A percentile compares a stretch with the other conserved stretches of the same genome.
These are phyloP conservation scores for Penicillium sp. DNA, from an alignment of 2,329 filamentous ascomycete species.

Conservation along the genomic window DNA sequence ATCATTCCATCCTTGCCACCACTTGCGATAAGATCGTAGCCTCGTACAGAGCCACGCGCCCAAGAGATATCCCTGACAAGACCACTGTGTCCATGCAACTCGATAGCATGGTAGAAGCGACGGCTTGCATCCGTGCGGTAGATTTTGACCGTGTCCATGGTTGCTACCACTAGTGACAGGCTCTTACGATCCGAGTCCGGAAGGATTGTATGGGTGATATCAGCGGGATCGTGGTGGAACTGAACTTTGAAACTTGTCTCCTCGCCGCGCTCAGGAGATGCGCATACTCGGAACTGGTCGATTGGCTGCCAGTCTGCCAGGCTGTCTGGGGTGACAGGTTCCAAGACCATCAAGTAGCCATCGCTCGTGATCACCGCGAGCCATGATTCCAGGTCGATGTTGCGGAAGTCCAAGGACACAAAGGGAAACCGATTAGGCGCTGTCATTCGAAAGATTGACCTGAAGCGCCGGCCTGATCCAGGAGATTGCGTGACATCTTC, in stretches of 20 bases:
- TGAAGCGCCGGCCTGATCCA: slow-evolving; percentile 76
- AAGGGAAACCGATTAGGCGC: slow-evolving; percentile 70
- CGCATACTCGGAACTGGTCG: slow-evolving; percentile 74
- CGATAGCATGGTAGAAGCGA: slow-evolving; percentile 82
- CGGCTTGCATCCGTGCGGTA: slow-evolving; percentile 75
- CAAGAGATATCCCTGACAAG: slow-evolving; percentile 87
- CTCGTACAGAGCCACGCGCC: slow-evolving; percentile 87
- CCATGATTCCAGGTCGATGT: slow-evolving; percentile 79
- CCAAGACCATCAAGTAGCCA: slow-evolving; percentile 75
- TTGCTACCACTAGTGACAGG: slow-evolving; percentile 79
- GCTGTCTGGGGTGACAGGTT: slow-evolving; percentile 82
- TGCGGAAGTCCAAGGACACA: slow-evolving; percentile 82
- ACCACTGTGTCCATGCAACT: slow-evolving; percentile 70
- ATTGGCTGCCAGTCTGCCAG: slow-evolving; percentile 73
- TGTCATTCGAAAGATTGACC: slow-evolving; percentile 62
- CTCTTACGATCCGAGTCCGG: slow-evolving; percentile 81
- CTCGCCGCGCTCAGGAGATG: slow-evolving; percentile 72
- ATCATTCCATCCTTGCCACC: slow-evolving; percentile 91
- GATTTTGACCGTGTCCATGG: slow-evolving; percentile 78
- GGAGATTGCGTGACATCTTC: slow-evolving; percentile 81
- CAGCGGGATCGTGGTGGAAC: slow-evolving; percentile 79
- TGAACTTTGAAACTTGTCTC: slow-evolving; percentile 83
- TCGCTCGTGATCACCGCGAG: slow-evolving; percentile 83
- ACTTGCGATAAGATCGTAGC: slow-evolving; percentile 87
- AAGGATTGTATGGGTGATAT: slow-evolving; percentile 72